A percentile compares a stretch with the other conserved stretches of the same genome.
These are phyloP conservation scores for Vigna radiata DNA, from an alignment of 306 rosid genomes.

Conservation along the genomic window DNA sequence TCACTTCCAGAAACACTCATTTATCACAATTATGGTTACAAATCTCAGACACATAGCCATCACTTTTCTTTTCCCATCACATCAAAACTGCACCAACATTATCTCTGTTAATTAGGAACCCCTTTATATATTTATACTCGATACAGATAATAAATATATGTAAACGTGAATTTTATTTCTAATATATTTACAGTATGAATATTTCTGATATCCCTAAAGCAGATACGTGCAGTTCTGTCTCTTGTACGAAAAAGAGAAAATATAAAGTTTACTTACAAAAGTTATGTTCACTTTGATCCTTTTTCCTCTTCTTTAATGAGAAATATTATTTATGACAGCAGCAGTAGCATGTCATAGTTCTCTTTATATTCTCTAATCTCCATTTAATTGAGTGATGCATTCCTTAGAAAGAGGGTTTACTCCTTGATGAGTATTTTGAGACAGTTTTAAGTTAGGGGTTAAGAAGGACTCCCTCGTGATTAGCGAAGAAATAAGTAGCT, in stretches of 20 bases:
- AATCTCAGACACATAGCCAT: too few species aligned
- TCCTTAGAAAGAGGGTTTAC: conserved; percentile 41
- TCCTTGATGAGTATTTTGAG: conserved; percentile 46
- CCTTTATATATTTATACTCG: too few species aligned
- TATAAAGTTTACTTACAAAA: conserved; percentile 32
- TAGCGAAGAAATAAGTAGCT: conserved; percentile 29
- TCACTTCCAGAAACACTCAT: background rate
- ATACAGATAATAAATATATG: too few species aligned
- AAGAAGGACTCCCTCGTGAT: conserved; percentile 29
- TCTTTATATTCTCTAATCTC: background rate
- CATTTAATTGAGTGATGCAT: conserved; percentile 45
- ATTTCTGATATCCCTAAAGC: too few species aligned
- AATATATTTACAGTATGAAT: too few species aligned
- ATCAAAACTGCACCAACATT: too few species aligned
- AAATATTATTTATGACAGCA: conserved; percentile 48
- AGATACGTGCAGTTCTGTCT: background rate
- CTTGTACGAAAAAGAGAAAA: conserved; percentile 14
- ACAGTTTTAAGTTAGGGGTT: conserved; percentile 32
- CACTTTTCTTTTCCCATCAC: too few species aligned
- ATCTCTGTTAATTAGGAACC: too few species aligned
- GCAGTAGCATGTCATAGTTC: conserved; percentile 40
- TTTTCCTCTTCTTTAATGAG: conserved; percentile 37
- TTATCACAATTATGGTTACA: too few species aligned
- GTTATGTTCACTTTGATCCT: background rate
- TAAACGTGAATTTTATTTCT: too few species aligned